Base-by-base conservation (phyloP, 2,329 filamentous ascomycete genomes). In the Dothistroma pini region DNA sequence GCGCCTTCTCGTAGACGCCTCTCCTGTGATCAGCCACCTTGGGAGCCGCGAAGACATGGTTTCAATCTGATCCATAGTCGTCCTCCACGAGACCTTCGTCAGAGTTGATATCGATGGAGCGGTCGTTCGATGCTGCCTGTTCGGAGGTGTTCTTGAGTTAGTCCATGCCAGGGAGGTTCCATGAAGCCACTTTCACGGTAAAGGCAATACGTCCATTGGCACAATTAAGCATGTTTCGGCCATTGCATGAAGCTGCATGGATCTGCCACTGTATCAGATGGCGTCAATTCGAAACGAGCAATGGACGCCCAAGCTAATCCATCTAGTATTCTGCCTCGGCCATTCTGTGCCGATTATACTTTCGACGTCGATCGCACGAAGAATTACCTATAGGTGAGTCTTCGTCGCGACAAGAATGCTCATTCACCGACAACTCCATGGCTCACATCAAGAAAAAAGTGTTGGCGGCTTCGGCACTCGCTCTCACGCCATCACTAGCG, bases 11-110 rank as follows among this genome's bases (percentile, higher is more conserved):
- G 62, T 86, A 86, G 4, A 84, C 69, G 4, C 74, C 73, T 1
- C 77, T 75, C 79, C 83, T 86, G 66, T 83, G 78, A n/a, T 81
- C 78, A 1, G 83, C 82, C 1, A 82, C 74, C 2, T 76, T 75
- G 2, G 81, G 78, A 54, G 85, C 81, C 0, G 78, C 74, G 66
- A 86, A 86, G 2, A 62, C 63, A 57, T 69, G 67, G 22, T 64
- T 58, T 9, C 56, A 22, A 49, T 64, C 64, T 21, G 54, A 59
- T 6, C 61, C 63, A 52, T 67, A 63, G 25, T 65, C 63, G 14
- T 61, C 61, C n/a, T 58, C 58, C 2, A 67, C 61, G 19, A 63
- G 54, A 8, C 44, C 44, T 29, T 65, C 63, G 12, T 54, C 59
- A 2, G 64, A 65, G 25, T 54, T 7, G 16, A 48, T 22, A n/a